Conservation (phyloP, 495 filamentous ascomycete genomes). For the Trichocladium antarcticum region DNA sequence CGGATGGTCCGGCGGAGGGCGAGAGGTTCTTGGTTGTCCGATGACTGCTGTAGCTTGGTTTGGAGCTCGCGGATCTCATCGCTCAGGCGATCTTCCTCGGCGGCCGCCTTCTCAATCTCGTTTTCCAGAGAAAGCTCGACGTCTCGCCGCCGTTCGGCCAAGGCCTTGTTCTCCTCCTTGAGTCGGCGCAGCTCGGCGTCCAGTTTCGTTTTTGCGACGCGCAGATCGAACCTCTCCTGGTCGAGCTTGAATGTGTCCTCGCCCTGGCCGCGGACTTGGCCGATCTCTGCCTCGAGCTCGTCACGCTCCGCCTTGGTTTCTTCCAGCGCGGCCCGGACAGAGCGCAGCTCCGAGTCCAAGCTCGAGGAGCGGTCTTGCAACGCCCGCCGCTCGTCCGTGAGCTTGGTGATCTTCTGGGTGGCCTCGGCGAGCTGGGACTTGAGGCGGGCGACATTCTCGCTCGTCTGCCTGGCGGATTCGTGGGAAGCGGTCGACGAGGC, state of each 20-base stretch:
- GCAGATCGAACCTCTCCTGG: conserved; percentile 51
- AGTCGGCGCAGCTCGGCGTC: conserved; percentile 50
- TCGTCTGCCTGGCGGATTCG: conserved; percentile 21
- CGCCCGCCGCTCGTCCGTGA: conserved; percentile 46
- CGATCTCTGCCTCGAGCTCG: conserved; percentile 49
- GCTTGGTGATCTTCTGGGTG: conserved; percentile 25
- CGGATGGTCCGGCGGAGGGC: conserved; percentile 42
- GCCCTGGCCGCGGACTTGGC: conserved; percentile 37
- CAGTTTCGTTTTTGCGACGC: conserved; percentile 46
- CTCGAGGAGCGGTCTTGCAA: conserved; percentile 53
- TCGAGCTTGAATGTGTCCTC: conserved; percentile 48
- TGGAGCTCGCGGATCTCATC: conserved; percentile 50
- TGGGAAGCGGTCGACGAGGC: conserved; percentile 14
- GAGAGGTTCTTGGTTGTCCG: conserved; percentile 39
- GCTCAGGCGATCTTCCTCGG: conserved; percentile 47
- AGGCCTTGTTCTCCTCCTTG: conserved; percentile 43
- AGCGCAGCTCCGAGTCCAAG: conserved; percentile 50
- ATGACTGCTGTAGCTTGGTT: conserved; percentile 32
- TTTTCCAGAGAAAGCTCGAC: conserved; percentile 46
- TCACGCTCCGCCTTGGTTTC: conserved; percentile 53
- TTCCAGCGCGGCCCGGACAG: conserved; percentile 41
- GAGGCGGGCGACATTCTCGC: conserved; percentile 22
- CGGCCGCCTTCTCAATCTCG: conserved; percentile 44
- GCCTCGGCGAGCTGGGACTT: conserved; percentile 27
- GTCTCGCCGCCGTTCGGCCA: conserved; percentile 41